These are phyloP conservation scores for Pichia sporocuriosa DNA, from an alignment of 805 yeast species.

Conservation along the genomic window DNA sequence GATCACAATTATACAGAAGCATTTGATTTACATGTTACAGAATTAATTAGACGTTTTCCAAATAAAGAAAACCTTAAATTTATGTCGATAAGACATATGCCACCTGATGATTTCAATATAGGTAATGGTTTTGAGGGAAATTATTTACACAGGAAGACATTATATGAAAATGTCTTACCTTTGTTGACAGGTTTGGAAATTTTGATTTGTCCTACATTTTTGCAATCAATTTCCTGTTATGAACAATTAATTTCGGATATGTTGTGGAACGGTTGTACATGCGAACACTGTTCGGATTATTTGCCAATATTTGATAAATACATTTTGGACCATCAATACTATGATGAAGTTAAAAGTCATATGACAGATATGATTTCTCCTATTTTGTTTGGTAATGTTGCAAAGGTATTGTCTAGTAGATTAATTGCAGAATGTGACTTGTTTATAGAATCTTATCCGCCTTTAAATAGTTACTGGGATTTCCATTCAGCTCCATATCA, in stretches of 20 bases:
- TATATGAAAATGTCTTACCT: constrained; percentile 47
- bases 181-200: constrained; percentile 34
- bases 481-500: constrained; percentile 37
- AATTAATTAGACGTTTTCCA: constrained; percentile 34
- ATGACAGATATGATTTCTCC: constrained; percentile 59
- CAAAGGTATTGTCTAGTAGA: constrained; percentile 37
- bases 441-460: constrained; percentile 25
- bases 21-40: constrained; percentile 46
- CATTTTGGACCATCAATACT: constrained; percentile 58
- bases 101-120: constrained; percentile 51
- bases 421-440: constrained; percentile 20
- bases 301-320: constrained; percentile 52
- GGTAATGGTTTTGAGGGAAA: constrained; percentile 71
- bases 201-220: constrained; percentile 50
- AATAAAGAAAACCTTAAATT: constrained; percentile 29
- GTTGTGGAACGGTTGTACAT: constrained; percentile 73
- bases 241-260: constrained; percentile 65
- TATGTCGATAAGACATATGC: constrained; percentile 49
- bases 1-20: constrained; percentile 44
- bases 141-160: constrained; percentile 48
- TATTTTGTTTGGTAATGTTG: constrained; percentile 47
- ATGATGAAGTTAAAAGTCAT: constrained; percentile 36
- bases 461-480: constrained; percentile 36
- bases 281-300: constrained; percentile 44
- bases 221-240: constrained; percentile 57